Evolutionary conservation across 1,284 basidiomycete species (phyloP), one percentile per base, ranked within the genome.

Genomic region (Austropuccinia psidii): DNA sequence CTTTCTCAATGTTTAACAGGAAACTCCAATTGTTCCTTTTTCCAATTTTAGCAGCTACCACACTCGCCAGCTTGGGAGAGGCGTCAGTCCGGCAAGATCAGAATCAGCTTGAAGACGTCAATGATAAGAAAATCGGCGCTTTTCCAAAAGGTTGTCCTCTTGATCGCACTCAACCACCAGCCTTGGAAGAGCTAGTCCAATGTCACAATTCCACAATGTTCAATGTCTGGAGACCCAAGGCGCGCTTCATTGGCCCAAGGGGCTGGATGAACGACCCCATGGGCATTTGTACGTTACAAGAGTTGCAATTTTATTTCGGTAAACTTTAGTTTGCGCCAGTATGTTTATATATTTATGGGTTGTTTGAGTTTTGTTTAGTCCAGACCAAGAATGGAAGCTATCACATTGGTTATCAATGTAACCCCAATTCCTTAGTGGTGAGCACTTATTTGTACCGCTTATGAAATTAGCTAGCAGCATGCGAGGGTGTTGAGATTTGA

Each of bases 191-290:
- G 74, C 49, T 75, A 76, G 33, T 67, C 73, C 5, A 65, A 21
- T 78, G 77, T 45, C 74, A 70, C 15, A 77, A 78, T 50, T 68
- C 75, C 7, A 76, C 76, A 0, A 49, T 78, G 17, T 78, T 77
- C 65, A 64, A 55, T n/a, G 60, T 66, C 7, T 78, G 75, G 67
- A 50, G 77, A 19, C 73, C 75, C 50, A 78, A 78, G 57, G 77
- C 77, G 13, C 57, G 76, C 0, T 61, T 78, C 24, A 75, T 77
- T 19, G 77, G 75, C 9, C 76, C 76, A 17, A 73, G 76, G 50
- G 76, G 77, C n/a, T 78, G 76, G 76, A 77, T 77, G 76, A 78
- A 78, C 65, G 77, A 76, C 29, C 76, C 76, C 7, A 77, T 78
- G 76, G 76, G 69, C 15, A 74, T 76, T 31, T 78, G 68, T 68